Base-by-base conservation (phyloP, 2,329 filamentous ascomycete genomes). In the Cladosporium sp. region DNA sequence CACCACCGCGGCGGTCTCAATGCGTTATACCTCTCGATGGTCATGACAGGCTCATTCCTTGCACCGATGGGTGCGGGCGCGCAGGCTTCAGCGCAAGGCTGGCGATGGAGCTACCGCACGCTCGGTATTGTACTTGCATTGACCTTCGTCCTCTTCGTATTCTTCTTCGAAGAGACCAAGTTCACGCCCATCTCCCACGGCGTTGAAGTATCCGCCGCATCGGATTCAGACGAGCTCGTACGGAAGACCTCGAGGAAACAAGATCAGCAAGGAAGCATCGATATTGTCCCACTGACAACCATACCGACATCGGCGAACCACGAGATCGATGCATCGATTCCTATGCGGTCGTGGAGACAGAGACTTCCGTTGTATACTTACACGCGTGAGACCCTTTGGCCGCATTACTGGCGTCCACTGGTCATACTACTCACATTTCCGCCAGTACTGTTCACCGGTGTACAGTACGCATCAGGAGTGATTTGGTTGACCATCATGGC, bases 401-500 rank as follows among this genome's bases (percentile, higher is more conserved):
- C 41, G n/a, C 41, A 47, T 10, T 47, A 47, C 41, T 47, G 41
- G 41, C 41, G 41, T 8, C 41, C 41, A 8, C n/a, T 47, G 10
- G 41, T 47, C 41, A 47, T 47, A 21, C n/a, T 47, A 6, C 41
- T 47, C 10, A 47, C 41, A 1, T 47, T 47, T 3, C 41, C 41
- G n/a, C 41, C 41, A 47, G 41, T 47, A 10, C 41, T 24, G n/a
- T 47, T 47, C n/a, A 47, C 41, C 10, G 41, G 41, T 47, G 4
- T 47, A 11, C 41, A 47, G 41, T 47, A 47, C 41, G 41, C 41
- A 47, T 47, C 41, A 7, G 41, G 41, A 21, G 41, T 47, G 8
- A 24, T 75, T 6, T 79, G 74, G 72, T 74, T 76, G 12, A 73
- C 74, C 6, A 72, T 82, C 49, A 71, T 80, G 18, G 71, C 73